Base-by-base conservation (phyloP, 495 filamentous ascomycete species). In the Cercophora samala region DNA sequence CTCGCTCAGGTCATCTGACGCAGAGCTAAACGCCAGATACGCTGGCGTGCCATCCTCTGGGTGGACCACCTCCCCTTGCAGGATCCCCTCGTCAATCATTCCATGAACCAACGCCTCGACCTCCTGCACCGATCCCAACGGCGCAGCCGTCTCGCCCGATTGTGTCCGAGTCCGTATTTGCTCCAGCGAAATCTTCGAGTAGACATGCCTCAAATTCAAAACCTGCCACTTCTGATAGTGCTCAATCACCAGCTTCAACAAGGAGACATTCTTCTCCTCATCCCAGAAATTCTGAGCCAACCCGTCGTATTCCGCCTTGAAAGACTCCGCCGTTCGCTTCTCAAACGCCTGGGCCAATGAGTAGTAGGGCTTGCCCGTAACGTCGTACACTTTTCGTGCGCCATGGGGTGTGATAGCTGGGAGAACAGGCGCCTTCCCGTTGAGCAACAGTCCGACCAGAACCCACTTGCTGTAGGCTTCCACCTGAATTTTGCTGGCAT, bases 381-480 rank as follows among this genome's bases (percentile, higher is more conserved):
- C 76, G 58, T 82, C 82, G 65, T 88, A 90, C 3, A 76, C 69
- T 68, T 90, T 91, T 58, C 81, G 76, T 13, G 87, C 82, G 42
- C 77, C 70, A 0, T 75, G 64, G 65, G 81, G 76, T 19, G 83
- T 75, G 46, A 66, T 67, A 46, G 70, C 22, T 11, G 76, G 80
- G 23, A 74, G 75, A 69, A 78, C 70, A 5, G 67, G 73, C 11
- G 89, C 84, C 77, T 85, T 89, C 72, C 94, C 94, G 54, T 88
- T 79, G 21, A 83, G 80, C 11, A 98, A 81, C 51, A 97, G 78
- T 46, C 87, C 85, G 4, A 93, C 85, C n/a, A 99, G 79, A 9
- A 95, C 76, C 90, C 92, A 97, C 79, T 96, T 97, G 76, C 94
- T 96, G 81, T 96, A 96, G 17, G 91, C 92, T 71, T 97, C 93